phyloP scores from a whole-genome alignment of 2,329 filamentous ascomycete genomes.

The Botrytis aclada region DNA sequence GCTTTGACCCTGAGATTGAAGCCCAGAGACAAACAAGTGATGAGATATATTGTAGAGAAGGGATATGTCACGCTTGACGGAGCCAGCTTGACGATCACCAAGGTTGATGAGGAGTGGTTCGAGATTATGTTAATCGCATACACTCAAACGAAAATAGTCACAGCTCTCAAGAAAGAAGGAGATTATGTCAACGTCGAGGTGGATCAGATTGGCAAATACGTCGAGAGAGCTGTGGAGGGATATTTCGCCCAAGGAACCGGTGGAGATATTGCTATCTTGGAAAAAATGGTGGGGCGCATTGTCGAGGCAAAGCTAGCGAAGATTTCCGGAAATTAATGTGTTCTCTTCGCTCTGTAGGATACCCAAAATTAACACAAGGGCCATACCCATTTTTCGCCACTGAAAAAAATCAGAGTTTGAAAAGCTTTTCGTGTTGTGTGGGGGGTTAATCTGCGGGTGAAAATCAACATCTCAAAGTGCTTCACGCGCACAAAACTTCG shows the following conservation, averaged over 20 bases:
- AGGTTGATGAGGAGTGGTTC: conserved; percentile 78
- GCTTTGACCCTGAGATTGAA: conserved; percentile 81
- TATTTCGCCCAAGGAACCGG: conserved; percentile 63
- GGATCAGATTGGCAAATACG: conserved; percentile 66
- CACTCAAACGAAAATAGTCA: conserved; percentile 84
- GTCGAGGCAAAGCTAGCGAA: conserved; percentile 63
- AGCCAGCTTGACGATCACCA: conserved; percentile 87
- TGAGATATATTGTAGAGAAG: conserved; percentile 93
- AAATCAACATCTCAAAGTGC: no score
- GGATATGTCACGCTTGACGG: conserved; percentile 94
- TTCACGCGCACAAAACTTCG: no score
- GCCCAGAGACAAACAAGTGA: conserved; percentile 64
- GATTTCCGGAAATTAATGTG: neutral
- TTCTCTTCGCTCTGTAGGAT: neutral
- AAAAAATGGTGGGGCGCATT: conserved; percentile 71
- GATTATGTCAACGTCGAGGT: conserved; percentile 41
- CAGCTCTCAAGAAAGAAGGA: conserved; percentile 38
- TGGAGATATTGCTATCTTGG: conserved; percentile 55
- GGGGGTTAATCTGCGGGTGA: neutral
- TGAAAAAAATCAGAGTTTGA: neutral
- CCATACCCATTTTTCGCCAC: neutral
- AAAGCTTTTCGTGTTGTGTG: neutral
- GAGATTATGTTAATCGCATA: conserved; percentile 98
- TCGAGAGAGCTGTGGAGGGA: conserved; percentile 82
- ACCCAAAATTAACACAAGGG: neutral